Evolutionary conservation across 306 rosid species (phyloP).

Genomic region (Vigna nakashimae): DNA sequence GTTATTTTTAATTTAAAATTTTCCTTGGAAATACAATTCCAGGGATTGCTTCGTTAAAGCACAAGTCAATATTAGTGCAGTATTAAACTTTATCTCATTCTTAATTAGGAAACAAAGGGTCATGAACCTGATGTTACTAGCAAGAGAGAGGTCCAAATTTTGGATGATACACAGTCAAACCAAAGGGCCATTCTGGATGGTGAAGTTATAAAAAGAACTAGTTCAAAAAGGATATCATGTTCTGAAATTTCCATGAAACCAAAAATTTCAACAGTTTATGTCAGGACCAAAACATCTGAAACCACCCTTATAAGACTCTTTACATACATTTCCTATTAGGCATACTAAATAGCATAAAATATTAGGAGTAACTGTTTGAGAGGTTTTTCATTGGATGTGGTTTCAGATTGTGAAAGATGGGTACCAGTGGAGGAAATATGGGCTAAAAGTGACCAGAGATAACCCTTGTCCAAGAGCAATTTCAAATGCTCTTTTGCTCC

Average conservation of each 20-base stretch:
- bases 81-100: slow-evolving; percentile 29
- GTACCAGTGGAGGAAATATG: slow-evolving; percentile 98
- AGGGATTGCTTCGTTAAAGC: neutral
- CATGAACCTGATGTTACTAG: slow-evolving; percentile 39
- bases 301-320: slow-evolving; percentile 73
- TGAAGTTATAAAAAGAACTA: slow-evolving; percentile 27
- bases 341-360: neutral
- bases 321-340: neutral
- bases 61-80: neutral
- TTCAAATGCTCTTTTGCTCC: slow-evolving; percentile 99
- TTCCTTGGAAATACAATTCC: neutral
- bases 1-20: neutral
- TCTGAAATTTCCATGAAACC: slow-evolving; percentile 55
- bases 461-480: slow-evolving; percentile 97
- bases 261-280: slow-evolving; percentile 63
- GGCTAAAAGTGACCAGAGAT: slow-evolving; percentile 97
- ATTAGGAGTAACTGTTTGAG: slow-evolving; percentile 31
- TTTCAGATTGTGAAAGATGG: slow-evolving; percentile 93
- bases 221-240: slow-evolving; percentile 42
- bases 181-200: slow-evolving; percentile 32
- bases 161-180: slow-evolving; percentile 35
- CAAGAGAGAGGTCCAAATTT: slow-evolving; percentile 37
- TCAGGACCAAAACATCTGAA: slow-evolving; percentile 78
- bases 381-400: slow-evolving; percentile 32
- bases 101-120: slow-evolving; percentile 53